These are phyloP conservation scores for Epicoccum sorghinum DNA, from an alignment of 2,329 filamentous ascomycete species.

Conservation along the genomic window DNA sequence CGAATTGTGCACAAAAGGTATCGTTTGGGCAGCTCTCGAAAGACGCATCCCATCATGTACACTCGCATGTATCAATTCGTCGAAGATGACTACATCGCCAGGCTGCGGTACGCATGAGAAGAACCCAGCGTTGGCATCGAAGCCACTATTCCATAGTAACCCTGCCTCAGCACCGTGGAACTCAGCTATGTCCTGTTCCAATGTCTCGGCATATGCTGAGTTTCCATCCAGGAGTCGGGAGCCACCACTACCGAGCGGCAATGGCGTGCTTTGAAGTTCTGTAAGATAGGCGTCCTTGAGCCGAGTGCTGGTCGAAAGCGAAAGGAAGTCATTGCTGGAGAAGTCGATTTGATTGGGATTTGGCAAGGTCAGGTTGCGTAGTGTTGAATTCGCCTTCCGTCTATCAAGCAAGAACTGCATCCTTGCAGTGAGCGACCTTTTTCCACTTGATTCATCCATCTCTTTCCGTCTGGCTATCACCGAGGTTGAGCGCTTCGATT, in stretches of 20 bases:
- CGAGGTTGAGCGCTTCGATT: not conserved
- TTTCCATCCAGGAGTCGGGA: conserved; percentile 71
- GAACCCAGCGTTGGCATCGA: conserved; percentile 57
- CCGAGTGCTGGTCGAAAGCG: conserved; percentile 56
- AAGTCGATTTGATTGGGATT: conserved; percentile 59
- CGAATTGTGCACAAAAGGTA: conserved; percentile 65
- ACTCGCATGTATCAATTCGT: conserved; percentile 76
- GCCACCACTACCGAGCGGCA: conserved; percentile 62
- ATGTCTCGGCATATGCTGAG: conserved; percentile 62
- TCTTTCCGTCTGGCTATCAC: conserved; percentile 7
- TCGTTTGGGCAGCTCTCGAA: conserved; percentile 58
- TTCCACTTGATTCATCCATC: conserved; percentile 11
- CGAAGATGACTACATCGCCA: conserved; percentile 67
- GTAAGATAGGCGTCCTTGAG: conserved; percentile 58
- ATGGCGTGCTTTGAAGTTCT: conserved; percentile 49
- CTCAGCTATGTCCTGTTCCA: conserved; percentile 63
- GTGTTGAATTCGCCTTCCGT: conserved; percentile 46
- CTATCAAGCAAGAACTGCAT: conserved; percentile 44
- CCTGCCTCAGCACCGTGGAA: conserved; percentile 66
- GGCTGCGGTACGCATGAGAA: conserved; percentile 56
- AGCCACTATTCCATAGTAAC: conserved; percentile 65
- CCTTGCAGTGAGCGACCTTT: conserved; percentile 27
- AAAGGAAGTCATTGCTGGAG: conserved; percentile 71
- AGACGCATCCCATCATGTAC: conserved; percentile 75
- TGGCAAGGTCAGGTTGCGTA: conserved; percentile 38